Base-by-base conservation (phyloP, 2,329 filamentous ascomycete genomes). In the Hypoxylon sp. region DNA sequence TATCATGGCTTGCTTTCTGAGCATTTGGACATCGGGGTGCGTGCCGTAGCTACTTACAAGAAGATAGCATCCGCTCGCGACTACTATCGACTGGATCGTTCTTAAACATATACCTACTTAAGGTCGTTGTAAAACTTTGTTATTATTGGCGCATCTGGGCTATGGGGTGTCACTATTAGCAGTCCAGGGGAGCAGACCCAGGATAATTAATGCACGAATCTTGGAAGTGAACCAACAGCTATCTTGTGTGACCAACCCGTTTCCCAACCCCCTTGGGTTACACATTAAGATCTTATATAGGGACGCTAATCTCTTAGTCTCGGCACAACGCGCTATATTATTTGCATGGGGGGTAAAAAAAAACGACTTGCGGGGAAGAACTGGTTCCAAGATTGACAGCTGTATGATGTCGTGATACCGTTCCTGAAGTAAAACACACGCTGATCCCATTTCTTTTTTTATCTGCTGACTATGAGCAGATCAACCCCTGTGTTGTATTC, bases 281-380 rank as follows among this genome's bases (percentile, higher is more conserved):
- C 64, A 61, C 59, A 55, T 6, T 6, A 5, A 60, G 58, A 59
- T 66, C 58, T 61, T 58, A 35, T 59, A 31, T 29, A 47, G 47
- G 48, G 39, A 42, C 53, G 48, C 47, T 29, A 57, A 61, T 54
- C 48, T 64, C 47, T 47, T 60, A 14, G 13, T 24, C 48, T 54
- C 26, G 37, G 50, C 48, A 50, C 47, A 59, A 42, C 14, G 61
- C 46, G 44, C 46, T 50, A 51, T 51, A 26, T 50, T 47, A 19
- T 22, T 24, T 47, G 14, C 35, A 31, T 51, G 42, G 39, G 39
- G 17, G 13, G 47, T 5, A 47, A 35, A 54, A 51, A 47, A n/a
- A 26, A 26, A 37, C 24, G 26, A 35, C 44, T 61, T 58, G 52
- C 57, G 52, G 66, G 60, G 66, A 46, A 58, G 19, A 19, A 59